These are phyloP conservation scores for Yamadazyma triangularis DNA, from an alignment of 1,139 yeast species.

Conservation along the genomic window DNA sequence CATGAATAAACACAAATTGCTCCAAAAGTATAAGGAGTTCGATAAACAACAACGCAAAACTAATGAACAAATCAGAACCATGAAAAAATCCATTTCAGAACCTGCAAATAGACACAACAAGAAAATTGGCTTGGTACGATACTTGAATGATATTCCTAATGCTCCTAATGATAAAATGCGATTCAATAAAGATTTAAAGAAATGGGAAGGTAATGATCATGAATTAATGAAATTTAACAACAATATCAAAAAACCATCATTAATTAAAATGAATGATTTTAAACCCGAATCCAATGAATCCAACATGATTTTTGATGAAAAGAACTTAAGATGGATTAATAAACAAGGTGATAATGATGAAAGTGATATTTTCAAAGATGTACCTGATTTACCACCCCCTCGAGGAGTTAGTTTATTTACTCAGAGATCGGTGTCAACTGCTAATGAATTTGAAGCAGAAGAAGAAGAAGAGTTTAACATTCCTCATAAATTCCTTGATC, in stretches of 20 bases:
- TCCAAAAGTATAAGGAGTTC: slow-evolving; percentile 14
- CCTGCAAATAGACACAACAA: slow-evolving; percentile 5
- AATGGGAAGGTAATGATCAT: slow-evolving; percentile 70
- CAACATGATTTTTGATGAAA: slow-evolving; percentile 61
- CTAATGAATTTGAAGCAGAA: slow-evolving; percentile 10
- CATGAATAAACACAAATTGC: slow-evolving; percentile 11
- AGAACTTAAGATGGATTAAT: slow-evolving; percentile 53
- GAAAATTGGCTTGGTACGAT: slow-evolving; percentile 30
- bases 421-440: slow-evolving; percentile 32
- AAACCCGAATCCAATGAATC: slow-evolving; percentile 17
- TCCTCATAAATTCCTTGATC: slow-evolving; percentile 32
- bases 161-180: slow-evolving; percentile 36
- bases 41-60: slow-evolving; percentile 14
- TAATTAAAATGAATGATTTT: slow-evolving; percentile 31
- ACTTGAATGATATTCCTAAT: slow-evolving; percentile 23
- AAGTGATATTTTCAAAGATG: slow-evolving; percentile 46
- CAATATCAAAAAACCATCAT: slow-evolving; percentile 26
- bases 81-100: slow-evolving; percentile 12
- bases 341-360: slow-evolving; percentile 26
- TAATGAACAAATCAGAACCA: slow-evolving; percentile 10
- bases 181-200: slow-evolving; percentile 45
- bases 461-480: slow-evolving; percentile 44
- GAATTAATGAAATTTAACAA: slow-evolving; percentile 51
- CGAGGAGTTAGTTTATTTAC: slow-evolving; percentile 28
- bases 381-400: slow-evolving; percentile 4